Evolutionary conservation across 2,329 filamentous ascomycete species (phyloP), one percentile per base, ranked within the genome.

Genomic region (Penicillium sclerotigenum): DNA sequence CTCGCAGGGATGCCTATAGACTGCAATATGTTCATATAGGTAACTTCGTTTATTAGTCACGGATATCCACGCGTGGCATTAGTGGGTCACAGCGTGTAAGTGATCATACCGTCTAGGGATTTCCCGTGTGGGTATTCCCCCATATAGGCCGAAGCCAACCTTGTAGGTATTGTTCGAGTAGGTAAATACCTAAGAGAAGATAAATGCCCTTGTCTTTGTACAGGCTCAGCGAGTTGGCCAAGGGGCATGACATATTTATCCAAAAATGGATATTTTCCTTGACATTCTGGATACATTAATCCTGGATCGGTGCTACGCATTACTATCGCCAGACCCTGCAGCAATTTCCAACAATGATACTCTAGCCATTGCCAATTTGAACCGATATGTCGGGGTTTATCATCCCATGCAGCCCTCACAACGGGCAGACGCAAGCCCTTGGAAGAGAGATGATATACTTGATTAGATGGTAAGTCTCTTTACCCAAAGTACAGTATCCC

Each of bases 251-350:
- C 78, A 80, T 70, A 71, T 26, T 11, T 28, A 20, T 6, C 5
- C 24, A 29, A 52, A 4, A 22, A 96, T 96, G 91, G 91, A 96
- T 78, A 83, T 96, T 75, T 83, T 92, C 29, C 86, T 96, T 63
- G 90, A 96, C 73, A 68, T 90, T 60, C 80, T 84, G 72, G 91
- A 96, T 76, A 89, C 86, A 59, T 89, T 87, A 68, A 66, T 90
- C 55, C 86, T 88, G 71, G 91, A 96, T 74, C 82, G 86, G 63
- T 65, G 87, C 57, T 96, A 93, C 71, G 87, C 90, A n/a, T 54
- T 49, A 9, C 40, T 67, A 16, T 46, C 66, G 11, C 67, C 66
- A 7, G 59, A 59, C 28, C 18, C 56, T n/a, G 14, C 36, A 18
- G 24, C 29, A 11, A 40, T 14, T 8, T 29, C 22, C 10, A 38